Base-by-base conservation (phyloP, 352 stramenopile species). In the Phytopythium helicoides region DNA sequence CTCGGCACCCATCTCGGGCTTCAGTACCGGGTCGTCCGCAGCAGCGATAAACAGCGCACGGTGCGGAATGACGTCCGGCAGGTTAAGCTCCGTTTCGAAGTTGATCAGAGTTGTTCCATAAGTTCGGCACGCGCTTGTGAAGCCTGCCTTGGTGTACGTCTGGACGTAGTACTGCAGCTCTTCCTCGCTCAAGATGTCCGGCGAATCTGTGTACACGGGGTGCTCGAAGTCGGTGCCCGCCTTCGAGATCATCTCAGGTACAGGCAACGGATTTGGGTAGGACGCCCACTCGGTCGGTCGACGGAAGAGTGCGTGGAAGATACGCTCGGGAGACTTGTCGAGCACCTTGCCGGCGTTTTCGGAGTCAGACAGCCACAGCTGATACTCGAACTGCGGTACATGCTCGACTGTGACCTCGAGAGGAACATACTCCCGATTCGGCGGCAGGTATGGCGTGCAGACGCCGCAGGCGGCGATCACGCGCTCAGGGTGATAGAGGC, bases 121-220 rank as follows among this genome's bases (percentile, higher is more conserved):
- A 40, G 64, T 71, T 58, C 66, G 68, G 34, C 63, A 65, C 3
- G 56, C 38, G 23, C 57, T 62, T 28, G 61, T 61, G 58, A 79
- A 81, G 28, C 71, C 71, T 37, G 56, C 74, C 41, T 62, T 26
- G 5, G 56, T 55, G 64, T 73, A 81, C 52, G 65, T 44, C 23
- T 62, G 39, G n/a, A 84, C 42, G 53, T 83, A 83, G 44, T 78
- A 80, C 12, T 80, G 31, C 16, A 83, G 50, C 33, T 86, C 75
- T 14, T 66, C 61, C 31, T 82, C 55, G 3, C 59, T 68, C 15
- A 86, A 36, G 44, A 86, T 7, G 9, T 54, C 33, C 35, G 67
- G 81, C 10, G 64, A 60, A 39, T 75, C 50, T 7, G 60, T 70
- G 58, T 70, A 84, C 12, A 76, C 40, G 1, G 33, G 44, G 26